Conservation (phyloP, 148 eudicot genomes). For the Vaccinium corymbosum region DNA sequence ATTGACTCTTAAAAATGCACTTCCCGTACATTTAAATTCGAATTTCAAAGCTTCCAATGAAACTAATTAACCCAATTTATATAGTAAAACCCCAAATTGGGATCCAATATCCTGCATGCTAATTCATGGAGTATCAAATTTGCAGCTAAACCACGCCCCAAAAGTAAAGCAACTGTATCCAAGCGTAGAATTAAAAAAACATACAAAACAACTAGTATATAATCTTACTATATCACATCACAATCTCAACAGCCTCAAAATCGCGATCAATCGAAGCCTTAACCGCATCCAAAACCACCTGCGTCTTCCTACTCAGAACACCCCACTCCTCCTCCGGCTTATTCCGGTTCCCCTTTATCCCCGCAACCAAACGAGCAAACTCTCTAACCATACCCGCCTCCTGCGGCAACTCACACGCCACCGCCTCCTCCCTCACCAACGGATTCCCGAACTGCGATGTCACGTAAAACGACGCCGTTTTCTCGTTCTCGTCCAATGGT, state of each 20-base stretch:
- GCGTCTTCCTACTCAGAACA: constrained; percentile 46
- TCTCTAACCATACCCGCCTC: constrained; percentile 56
- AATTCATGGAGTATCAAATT: too few relatives aligned
- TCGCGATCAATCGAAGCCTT: constrained; percentile 44
- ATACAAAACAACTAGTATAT: too few relatives aligned
- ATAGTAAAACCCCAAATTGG: too few relatives aligned
- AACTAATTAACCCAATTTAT: too few relatives aligned
- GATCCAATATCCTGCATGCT: too few relatives aligned
- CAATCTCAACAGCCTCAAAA: constrained; percentile 38
- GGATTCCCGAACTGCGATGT: constrained; percentile 26
- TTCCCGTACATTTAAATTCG: too few relatives aligned
- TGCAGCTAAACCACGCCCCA: too few relatives aligned
- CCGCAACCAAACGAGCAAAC: constrained; percentile 39
- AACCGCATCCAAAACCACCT: constrained; percentile 51
- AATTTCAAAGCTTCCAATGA: too few relatives aligned
- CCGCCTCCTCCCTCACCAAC: constrained; percentile 35
- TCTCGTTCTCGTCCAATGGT: constrained; percentile 39
- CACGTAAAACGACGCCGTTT: constrained; percentile 27
- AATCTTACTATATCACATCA: not conserved
- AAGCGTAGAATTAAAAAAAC: too few relatives aligned
- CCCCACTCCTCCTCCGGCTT: constrained; percentile 49
- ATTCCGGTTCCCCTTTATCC: constrained; percentile 28
- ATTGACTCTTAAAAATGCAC: too few relatives aligned
- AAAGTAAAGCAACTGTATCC: too few relatives aligned
- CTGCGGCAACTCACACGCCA: constrained; percentile 42